Evolutionary conservation across 2,329 filamentous ascomycete species (phyloP).

Genomic region (Diaporthe citri): DNA sequence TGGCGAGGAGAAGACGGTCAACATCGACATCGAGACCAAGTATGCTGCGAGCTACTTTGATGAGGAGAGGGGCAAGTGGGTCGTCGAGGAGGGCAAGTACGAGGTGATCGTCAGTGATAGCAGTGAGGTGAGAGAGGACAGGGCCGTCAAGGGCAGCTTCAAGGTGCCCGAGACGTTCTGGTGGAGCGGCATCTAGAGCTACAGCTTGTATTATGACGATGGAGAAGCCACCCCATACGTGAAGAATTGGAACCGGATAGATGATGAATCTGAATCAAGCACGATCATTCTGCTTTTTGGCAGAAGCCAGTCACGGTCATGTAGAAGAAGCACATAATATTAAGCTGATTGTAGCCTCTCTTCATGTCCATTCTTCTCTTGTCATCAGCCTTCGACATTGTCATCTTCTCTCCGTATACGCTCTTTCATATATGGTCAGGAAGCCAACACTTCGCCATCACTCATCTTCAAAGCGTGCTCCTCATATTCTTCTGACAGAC

Average conservation of each 20-base stretch:
- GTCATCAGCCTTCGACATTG: background rate
- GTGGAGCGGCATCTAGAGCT: slow-evolving; percentile 73
- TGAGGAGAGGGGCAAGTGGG: slow-evolving; percentile 75
- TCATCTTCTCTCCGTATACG: background rate
- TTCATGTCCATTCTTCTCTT: too few species aligned
- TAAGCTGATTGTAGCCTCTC: background rate
- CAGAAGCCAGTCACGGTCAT: background rate
- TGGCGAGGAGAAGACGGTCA: slow-evolving; percentile 69
- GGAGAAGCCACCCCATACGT: background rate
- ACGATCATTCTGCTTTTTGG: background rate
- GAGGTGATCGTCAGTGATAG: slow-evolving; percentile 71
- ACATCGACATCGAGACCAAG: slow-evolving; percentile 71
- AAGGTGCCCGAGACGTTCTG: slow-evolving; percentile 71
- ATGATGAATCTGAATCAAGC: background rate
- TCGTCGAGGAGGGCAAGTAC: slow-evolving; percentile 74
- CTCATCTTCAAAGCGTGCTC: background rate
- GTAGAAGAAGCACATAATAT: background rate
- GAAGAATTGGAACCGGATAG: background rate
- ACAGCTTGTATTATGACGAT: background rate
- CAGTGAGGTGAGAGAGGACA: slow-evolving; percentile 61
- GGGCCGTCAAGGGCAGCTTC: slow-evolving; percentile 65
- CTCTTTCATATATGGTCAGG: background rate
- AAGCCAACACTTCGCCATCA: background rate
- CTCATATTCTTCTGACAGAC: too few species aligned
- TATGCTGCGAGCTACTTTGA: slow-evolving; percentile 79